phyloP scores from a whole-genome alignment of 2,329 filamentous ascomycete species.

The Magnaporthales sp. region DNA sequence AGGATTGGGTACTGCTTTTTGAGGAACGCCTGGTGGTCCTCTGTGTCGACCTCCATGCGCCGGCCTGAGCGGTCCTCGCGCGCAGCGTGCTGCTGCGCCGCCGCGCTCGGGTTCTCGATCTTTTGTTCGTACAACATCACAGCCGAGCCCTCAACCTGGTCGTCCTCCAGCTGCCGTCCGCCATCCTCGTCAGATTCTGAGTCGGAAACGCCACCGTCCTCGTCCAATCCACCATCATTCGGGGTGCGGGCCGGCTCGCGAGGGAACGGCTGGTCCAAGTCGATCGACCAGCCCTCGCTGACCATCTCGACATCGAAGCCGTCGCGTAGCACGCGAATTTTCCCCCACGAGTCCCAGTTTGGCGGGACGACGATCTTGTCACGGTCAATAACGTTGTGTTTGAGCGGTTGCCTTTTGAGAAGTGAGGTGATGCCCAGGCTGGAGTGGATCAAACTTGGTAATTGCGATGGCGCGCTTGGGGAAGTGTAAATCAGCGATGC shows the following conservation, averaged over 20 bases:
- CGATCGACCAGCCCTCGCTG: slow-evolving; percentile 76
- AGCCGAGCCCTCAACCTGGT: slow-evolving; percentile 43
- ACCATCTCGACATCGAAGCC: slow-evolving; percentile 86
- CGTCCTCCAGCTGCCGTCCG: neutral
- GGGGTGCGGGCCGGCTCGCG: neutral
- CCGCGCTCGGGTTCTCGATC: slow-evolving; percentile 65
- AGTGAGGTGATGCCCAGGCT: slow-evolving; percentile 80
- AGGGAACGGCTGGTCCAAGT: slow-evolving; percentile 56
- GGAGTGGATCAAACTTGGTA: slow-evolving; percentile 75
- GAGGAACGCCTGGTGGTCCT: slow-evolving; percentile 72
- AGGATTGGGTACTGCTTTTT: slow-evolving; percentile 65
- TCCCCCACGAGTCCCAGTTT: slow-evolving; percentile 98
- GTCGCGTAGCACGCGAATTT: slow-evolving; percentile 85
- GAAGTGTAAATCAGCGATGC: slow-evolving; percentile 80
- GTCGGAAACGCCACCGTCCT: neutral
- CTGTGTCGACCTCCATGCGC: slow-evolving; percentile 52
- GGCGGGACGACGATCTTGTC: slow-evolving; percentile 91
- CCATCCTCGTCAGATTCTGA: neutral
- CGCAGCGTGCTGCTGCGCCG: slow-evolving; percentile 47
- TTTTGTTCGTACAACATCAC: slow-evolving; percentile 71
- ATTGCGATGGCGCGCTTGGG: slow-evolving; percentile 64
- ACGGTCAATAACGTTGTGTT: slow-evolving; percentile 85
- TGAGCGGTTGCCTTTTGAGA: slow-evolving; percentile 67
- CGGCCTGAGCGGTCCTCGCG: slow-evolving; percentile 32
- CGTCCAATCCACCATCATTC: neutral